phyloP scores from a whole-genome alignment of 2,329 filamentous ascomycete genomes.

The Colletotrichum tanaceti region DNA sequence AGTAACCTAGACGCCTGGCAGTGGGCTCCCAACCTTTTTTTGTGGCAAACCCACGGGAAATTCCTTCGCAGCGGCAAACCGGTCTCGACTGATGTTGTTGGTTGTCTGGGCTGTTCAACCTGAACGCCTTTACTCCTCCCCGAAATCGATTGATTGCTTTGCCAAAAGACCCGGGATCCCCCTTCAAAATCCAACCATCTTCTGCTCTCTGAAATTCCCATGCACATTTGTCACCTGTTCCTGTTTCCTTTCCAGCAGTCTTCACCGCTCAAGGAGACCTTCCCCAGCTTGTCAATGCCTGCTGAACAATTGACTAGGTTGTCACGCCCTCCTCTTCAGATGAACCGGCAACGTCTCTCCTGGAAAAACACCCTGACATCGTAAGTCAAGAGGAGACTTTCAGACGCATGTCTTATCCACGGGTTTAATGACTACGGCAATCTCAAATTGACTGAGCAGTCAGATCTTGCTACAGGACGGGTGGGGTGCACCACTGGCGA shows the following conservation, averaged over 20 bases:
- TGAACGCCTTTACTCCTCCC: slow-evolving; percentile 27
- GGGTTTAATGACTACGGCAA: slow-evolving; percentile 17
- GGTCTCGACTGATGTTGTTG: slow-evolving; percentile 30
- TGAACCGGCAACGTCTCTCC: slow-evolving; percentile 16
- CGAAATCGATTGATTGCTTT: slow-evolving; percentile 23
- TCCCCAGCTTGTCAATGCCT: slow-evolving; percentile 24
- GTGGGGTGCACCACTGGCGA: no score
- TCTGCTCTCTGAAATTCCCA: neutral
- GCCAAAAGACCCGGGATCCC: neutral
- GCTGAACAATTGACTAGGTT: slow-evolving; percentile 32
- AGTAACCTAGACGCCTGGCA: slow-evolving; percentile 37
- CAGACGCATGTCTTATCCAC: neutral
- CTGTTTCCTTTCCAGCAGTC: neutral
- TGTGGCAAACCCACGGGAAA: slow-evolving; percentile 36
- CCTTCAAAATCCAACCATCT: neutral
- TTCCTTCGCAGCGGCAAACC: slow-evolving; percentile 28
- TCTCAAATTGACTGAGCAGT: slow-evolving; percentile 2
- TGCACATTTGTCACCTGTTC: slow-evolving; percentile 17
- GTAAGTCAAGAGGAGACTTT: slow-evolving; percentile 23
- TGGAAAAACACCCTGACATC: slow-evolving; percentile 3
- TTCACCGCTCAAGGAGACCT: slow-evolving; percentile 19
- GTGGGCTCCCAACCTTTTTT: slow-evolving; percentile 31
- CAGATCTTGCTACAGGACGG: no score
- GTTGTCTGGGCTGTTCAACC: slow-evolving; percentile 14
- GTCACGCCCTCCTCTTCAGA: slow-evolving; percentile 18